Evolutionary conservation across 768 basidiomycete species (phyloP).

Genomic region (Guyanaporus albipodus): DNA sequence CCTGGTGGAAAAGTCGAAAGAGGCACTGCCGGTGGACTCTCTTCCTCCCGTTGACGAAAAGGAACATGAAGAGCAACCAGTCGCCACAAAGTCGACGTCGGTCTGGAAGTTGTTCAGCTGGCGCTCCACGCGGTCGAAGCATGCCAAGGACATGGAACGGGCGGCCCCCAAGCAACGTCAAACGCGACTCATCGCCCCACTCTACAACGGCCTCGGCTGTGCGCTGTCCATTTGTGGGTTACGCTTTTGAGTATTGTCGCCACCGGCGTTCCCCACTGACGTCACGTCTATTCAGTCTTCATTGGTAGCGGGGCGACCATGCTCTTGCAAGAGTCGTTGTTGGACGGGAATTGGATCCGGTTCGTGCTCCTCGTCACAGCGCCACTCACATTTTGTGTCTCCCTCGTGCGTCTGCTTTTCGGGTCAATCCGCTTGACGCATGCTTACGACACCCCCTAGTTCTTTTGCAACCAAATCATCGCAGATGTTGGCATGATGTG

Average conservation of each 20-base stretch:
- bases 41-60: conserved; percentile 9
- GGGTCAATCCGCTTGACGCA: background rate
- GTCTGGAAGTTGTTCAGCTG: conserved; percentile 35
- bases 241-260: conserved; percentile 25
- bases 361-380: conserved; percentile 62
- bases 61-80: background rate
- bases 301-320: conserved; percentile 56
- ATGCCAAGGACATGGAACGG: conserved; percentile 49
- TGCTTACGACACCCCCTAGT: conserved; percentile 38
- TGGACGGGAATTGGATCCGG: conserved; percentile 60
- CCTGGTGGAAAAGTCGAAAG: conserved; percentile 46
- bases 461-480: conserved; percentile 70
- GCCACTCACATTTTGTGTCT: conserved; percentile 74
- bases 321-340: conserved; percentile 60
- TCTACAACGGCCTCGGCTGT: conserved; percentile 68
- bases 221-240: conserved; percentile 70
- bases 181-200: conserved; percentile 63
- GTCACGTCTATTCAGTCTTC: conserved; percentile 49
- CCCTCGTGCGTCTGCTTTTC: conserved; percentile 52
- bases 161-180: conserved; percentile 40
- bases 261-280: conserved; percentile 4
- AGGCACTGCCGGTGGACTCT: too few relatives aligned
- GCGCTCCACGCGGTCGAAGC: conserved; percentile 43
- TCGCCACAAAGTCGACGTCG: background rate
- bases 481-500: conserved; percentile 64